A percentile compares a stretch with the other conserved stretches of the same genome.
Conservation (phyloP, 2,329 filamentous ascomycete species). For the Coleophoma eucalyptorum region DNA sequence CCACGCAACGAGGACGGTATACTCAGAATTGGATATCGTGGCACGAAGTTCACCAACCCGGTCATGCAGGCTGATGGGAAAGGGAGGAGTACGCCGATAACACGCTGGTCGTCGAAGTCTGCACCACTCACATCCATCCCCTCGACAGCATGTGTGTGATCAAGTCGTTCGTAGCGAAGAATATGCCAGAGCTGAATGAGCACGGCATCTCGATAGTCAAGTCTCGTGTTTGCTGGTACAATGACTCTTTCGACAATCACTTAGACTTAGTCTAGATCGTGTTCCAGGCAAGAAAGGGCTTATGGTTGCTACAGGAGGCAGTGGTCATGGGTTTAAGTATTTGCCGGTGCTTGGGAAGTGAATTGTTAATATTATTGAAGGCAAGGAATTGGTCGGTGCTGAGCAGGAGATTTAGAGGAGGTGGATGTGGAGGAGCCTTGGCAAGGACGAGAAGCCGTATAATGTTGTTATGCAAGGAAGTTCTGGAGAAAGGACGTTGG, state of each 20-base stretch:
- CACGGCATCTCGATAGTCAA: slow-evolving; percentile 26
- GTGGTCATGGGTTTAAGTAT: slow-evolving; percentile 61
- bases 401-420: slow-evolving; percentile 19
- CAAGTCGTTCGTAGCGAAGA: slow-evolving; percentile 24
- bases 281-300: slow-evolving; percentile 47
- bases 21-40: slow-evolving; percentile 33
- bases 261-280: slow-evolving; percentile 49
- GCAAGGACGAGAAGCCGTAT: neutral
- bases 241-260: slow-evolving; percentile 50
- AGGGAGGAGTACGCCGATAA: slow-evolving; percentile 28
- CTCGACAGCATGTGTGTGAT: slow-evolving; percentile 23
- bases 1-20: slow-evolving; percentile 25
- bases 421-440: slow-evolving; percentile 18
- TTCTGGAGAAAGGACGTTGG: neutral
- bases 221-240: slow-evolving; percentile 52
- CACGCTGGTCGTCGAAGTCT: slow-evolving; percentile 20
- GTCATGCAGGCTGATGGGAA: slow-evolving; percentile 21
- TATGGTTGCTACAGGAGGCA: slow-evolving; percentile 57
- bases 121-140: slow-evolving; percentile 21
- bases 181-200: slow-evolving; percentile 28
- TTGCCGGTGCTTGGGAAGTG: slow-evolving; percentile 52
- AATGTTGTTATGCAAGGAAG: neutral
- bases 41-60: slow-evolving; percentile 34
- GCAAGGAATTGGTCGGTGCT: slow-evolving; percentile 8
- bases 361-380: slow-evolving; percentile 46